phyloP scores from a whole-genome alignment of 495 filamentous ascomycete genomes.

The Filosporella fistucella region DNA sequence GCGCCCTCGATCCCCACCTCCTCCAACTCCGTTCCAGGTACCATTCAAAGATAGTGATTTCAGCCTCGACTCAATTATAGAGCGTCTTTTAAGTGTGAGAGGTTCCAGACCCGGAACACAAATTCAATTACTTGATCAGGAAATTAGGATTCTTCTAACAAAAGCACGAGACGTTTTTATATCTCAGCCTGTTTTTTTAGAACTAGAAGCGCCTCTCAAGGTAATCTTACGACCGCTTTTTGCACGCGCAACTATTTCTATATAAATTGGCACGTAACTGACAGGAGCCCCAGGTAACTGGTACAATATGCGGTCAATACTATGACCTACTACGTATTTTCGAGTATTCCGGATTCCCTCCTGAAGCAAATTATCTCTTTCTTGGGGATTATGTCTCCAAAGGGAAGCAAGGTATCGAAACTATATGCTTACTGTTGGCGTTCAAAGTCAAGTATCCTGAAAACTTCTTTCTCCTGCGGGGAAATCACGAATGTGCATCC shows the following conservation, averaged over 20 bases:
- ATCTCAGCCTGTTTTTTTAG: slow-evolving; percentile 92
- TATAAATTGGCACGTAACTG: neutral
- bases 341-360: slow-evolving; percentile 96
- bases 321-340: slow-evolving; percentile 94
- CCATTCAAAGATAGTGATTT: slow-evolving; percentile 6
- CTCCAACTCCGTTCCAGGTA: too few species aligned
- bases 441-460: slow-evolving; percentile 99
- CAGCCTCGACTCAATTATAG: slow-evolving; percentile 97
- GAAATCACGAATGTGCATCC: slow-evolving; percentile 96
- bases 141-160: slow-evolving; percentile 94
- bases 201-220: slow-evolving; percentile 97
- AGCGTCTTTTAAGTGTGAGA: slow-evolving; percentile 91
- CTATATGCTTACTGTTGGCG: slow-evolving; percentile 91
- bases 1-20: too few species aligned
- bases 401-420: slow-evolving; percentile 97
- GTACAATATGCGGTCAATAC: slow-evolving; percentile 98
- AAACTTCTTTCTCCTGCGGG: slow-evolving; percentile 96
- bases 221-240: slow-evolving; percentile 44
- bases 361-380: slow-evolving; percentile 98
- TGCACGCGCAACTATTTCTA: slow-evolving; percentile 2
- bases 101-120: slow-evolving; percentile 96
- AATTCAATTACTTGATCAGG: slow-evolving; percentile 88
- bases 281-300: slow-evolving; percentile 80
- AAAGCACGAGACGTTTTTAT: slow-evolving; percentile 99
- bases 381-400: slow-evolving; percentile 96